Base-by-base conservation (phyloP, 768 basidiomycete genomes). In the Plicaturopsis crispa region DNA sequence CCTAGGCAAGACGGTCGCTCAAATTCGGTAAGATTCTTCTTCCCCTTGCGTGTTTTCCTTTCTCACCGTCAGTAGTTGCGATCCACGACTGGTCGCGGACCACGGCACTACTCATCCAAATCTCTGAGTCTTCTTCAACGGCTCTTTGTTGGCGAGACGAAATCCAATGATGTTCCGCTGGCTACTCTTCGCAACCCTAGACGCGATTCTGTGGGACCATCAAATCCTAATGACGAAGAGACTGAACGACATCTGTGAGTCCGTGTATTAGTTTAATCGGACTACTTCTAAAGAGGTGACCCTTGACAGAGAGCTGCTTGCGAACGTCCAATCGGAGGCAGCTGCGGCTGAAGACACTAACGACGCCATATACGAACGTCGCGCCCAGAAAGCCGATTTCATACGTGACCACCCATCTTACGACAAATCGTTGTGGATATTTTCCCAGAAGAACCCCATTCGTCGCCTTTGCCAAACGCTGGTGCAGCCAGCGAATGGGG, bases 341-440 rank as follows among this genome's bases (percentile, higher is more conserved):
- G 56, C 62, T 3, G 55, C 60, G 5, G 57, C 64, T 6, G 75
- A 80, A 44, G 75, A 80, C 31, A 51, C 70, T 6, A 68, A 70
- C 42, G 84, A 93, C 49, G 72, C 71, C 14, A 45, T 72, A 24
- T 70, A 78, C 40, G 87, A 93, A 59, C 73, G 72, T 14, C 72
- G 78, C 5, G 86, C 84, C 6, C 75, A 76, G 49, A 84, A 80
- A 52, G 81, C 84, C 1, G 87, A 93, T 46, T 91, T 94, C 56
- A 94, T 96, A 46, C 76, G 73, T 2, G 75, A 82, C 39, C 84
- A 96, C 60, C 91, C 94, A 0, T 72, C 80, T 2, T 98, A 86
- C 52, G 93, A 97, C 59, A 85, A 79, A 51, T 76, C 86, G 1
- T 83, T 97, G 44, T 96, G 88, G 85, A 43, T 94, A 14, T 83